A percentile compares a stretch with the other conserved stretches of the same genome.
These are phyloP conservation scores for Boletales sp. DNA, from an alignment of 768 basidiomycete genomes.

Conservation along the genomic window DNA sequence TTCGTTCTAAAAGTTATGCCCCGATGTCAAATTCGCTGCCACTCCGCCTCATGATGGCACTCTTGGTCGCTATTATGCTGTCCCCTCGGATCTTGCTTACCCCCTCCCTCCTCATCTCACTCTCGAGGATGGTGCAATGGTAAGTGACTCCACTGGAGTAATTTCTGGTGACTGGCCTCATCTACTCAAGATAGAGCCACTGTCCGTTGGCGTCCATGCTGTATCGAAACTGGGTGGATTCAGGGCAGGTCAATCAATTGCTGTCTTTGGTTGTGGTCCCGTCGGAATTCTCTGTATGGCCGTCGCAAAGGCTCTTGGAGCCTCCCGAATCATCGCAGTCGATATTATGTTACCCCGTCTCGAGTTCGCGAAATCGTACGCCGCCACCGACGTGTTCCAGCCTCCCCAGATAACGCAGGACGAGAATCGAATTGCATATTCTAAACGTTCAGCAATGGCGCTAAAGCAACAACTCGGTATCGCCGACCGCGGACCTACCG, in stretches of 20 bases:
- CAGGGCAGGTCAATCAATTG: conserved; percentile 70
- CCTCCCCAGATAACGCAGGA: conserved; percentile 58
- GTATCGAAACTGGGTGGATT: conserved; percentile 74
- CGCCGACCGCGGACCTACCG: conserved; percentile 62
- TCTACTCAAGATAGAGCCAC: conserved; percentile 76
- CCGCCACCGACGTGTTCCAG: conserved; percentile 71
- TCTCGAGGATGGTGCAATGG: conserved; percentile 95
- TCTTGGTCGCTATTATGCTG: conserved; percentile 77
- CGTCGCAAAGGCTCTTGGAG: conserved; percentile 92
- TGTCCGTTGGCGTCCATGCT: conserved; percentile 89
- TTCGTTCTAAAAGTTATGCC: conserved; percentile 59
- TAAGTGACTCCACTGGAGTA: conserved; percentile 26
- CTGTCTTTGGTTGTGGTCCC: conserved; percentile 87
- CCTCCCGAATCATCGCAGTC: conserved; percentile 77
- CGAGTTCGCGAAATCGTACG: conserved; percentile 82
- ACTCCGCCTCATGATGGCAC: conserved; percentile 95
- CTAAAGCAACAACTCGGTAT: conserved; percentile 67
- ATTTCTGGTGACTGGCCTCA: conserved; percentile 1
- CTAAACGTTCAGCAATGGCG: conserved; percentile 61
- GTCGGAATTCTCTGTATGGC: conserved; percentile 90
- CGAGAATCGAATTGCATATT: conserved; percentile 70
- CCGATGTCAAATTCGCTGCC: conserved; percentile 84
- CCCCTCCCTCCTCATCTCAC: conserved; percentile 78
- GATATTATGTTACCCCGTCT: conserved; percentile 76
- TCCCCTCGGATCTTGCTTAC: conserved; percentile 85